These are phyloP conservation scores for Hanseniaspora meyeri DNA, from an alignment of 805 yeast genomes.

Conservation along the genomic window DNA sequence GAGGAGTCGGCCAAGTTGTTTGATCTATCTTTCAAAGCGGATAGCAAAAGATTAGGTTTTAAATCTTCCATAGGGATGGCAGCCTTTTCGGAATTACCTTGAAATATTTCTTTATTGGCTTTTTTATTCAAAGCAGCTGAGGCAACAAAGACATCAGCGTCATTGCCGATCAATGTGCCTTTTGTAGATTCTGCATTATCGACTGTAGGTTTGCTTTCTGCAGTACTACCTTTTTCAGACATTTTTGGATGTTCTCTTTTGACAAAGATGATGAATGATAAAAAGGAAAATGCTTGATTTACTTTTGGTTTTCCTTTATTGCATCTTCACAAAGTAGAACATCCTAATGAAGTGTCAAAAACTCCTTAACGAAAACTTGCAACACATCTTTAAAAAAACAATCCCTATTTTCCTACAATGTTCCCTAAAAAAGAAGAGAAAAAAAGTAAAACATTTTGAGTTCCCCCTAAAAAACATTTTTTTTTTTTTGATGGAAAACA, in stretches of 20 bases:
- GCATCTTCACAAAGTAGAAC: too few relatives aligned
- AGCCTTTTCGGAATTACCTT: constrained; percentile 23
- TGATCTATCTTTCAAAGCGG: constrained; percentile 22
- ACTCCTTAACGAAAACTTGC: too few relatives aligned
- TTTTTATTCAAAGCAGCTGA: constrained; percentile 17
- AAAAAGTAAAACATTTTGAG: neutral
- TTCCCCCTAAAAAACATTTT: neutral
- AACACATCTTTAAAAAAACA: too few relatives aligned
- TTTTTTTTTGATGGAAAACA: neutral
- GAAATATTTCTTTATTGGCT: constrained; percentile 19
- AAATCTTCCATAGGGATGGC: constrained; percentile 24
- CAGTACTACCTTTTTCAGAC: neutral
- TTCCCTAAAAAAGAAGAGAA: neutral
- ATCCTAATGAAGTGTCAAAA: too few relatives aligned
- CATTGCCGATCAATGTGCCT: neutral
- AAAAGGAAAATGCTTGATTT: neutral
- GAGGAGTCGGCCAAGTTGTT: constrained; percentile 25
- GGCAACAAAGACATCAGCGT: constrained; percentile 18
- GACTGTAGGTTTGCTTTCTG: neutral
- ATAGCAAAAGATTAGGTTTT: constrained; percentile 19
- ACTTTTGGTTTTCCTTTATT: neutral
- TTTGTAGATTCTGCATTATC: neutral
- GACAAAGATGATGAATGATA: neutral
- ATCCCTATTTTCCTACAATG: too few relatives aligned
- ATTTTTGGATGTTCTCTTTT: neutral